These are phyloP conservation scores for Spencermartinsiella ligniputridi DNA, from an alignment of 1,139 yeast species.

Conservation along the genomic window DNA sequence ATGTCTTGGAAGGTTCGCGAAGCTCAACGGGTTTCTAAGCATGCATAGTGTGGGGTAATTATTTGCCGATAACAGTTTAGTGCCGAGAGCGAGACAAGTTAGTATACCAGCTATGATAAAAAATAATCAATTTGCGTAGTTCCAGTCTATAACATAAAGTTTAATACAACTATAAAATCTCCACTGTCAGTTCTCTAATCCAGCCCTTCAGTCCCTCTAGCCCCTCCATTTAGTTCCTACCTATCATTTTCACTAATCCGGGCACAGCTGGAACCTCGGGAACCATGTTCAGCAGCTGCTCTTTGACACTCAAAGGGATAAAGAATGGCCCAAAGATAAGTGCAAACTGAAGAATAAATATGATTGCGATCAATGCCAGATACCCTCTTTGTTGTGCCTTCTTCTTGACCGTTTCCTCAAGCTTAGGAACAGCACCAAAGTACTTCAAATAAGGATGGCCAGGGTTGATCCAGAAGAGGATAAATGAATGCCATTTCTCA, in stretches of 20 bases:
- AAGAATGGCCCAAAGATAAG: not conserved
- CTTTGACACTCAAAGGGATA: not conserved
- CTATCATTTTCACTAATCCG: not conserved
- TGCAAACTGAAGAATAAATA: not conserved
- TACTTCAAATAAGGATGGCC: not conserved
- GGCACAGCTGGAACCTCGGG: not conserved
- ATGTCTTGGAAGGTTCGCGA: too few relatives aligned
- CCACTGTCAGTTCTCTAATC: too few relatives aligned
- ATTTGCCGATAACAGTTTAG: too few relatives aligned
- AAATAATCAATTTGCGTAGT: too few relatives aligned
- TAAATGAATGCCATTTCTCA: constrained; percentile 73
- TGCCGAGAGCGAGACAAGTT: too few relatives aligned
- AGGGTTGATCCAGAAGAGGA: constrained; percentile 80
- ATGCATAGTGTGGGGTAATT: too few relatives aligned
- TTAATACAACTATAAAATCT: too few relatives aligned
- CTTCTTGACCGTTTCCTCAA: not conserved
- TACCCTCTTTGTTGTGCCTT: not conserved
- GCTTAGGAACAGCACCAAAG: not conserved
- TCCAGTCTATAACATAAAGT: too few relatives aligned
- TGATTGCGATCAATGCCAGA: not conserved
- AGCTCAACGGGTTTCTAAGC: too few relatives aligned
- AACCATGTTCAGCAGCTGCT: not conserved
- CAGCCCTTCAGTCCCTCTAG: too few relatives aligned
- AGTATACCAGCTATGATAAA: too few relatives aligned
- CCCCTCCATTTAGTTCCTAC: too few relatives aligned